Evolutionary conservation across 164 flowering plant genomes (phyloP).

Genomic region (Vitis vinifera): DNA sequence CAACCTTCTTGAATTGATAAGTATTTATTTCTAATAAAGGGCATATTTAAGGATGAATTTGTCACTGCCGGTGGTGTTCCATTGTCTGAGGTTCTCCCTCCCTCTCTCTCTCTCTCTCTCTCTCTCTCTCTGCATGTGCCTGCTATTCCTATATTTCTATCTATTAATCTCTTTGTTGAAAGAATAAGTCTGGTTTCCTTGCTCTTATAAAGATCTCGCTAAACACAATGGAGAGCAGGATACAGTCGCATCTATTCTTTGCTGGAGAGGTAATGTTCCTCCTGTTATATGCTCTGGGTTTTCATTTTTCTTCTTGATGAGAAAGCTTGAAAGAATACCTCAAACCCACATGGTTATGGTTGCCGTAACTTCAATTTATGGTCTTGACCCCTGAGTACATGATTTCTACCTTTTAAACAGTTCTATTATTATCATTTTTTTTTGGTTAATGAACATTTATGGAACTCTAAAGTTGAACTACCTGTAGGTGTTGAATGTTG

Average conservation of each 20-base stretch:
- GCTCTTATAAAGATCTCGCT: conserved; percentile 55
- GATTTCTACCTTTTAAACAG: background rate
- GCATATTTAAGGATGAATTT: conserved; percentile 96
- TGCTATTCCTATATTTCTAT: conserved; percentile 6
- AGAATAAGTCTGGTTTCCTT: conserved; percentile 4
- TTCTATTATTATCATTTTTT: background rate
- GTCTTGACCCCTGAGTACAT: background rate
- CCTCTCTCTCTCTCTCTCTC: conserved; percentile 20
- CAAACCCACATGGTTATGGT: background rate
- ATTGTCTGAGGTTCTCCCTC: conserved; percentile 73
- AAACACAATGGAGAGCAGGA: conserved; percentile 86
- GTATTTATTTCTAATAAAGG: conserved; percentile 40
- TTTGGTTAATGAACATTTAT: background rate
- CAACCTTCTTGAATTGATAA: background rate
- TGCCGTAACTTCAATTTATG: background rate
- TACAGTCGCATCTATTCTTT: conserved; percentile 59
- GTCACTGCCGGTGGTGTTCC: conserved; percentile 99
- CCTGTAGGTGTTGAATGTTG: conserved; percentile 78
- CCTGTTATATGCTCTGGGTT: background rate
- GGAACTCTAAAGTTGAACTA: background rate
- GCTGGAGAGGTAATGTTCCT: conserved; percentile 83
- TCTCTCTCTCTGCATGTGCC: background rate
- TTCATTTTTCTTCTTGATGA: background rate
- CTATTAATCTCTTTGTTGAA: background rate
- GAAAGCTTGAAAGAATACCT: background rate